Conservation (phyloP, 2,329 filamentous ascomycete genomes). For the Ophiocordyceps robertsii region DNA sequence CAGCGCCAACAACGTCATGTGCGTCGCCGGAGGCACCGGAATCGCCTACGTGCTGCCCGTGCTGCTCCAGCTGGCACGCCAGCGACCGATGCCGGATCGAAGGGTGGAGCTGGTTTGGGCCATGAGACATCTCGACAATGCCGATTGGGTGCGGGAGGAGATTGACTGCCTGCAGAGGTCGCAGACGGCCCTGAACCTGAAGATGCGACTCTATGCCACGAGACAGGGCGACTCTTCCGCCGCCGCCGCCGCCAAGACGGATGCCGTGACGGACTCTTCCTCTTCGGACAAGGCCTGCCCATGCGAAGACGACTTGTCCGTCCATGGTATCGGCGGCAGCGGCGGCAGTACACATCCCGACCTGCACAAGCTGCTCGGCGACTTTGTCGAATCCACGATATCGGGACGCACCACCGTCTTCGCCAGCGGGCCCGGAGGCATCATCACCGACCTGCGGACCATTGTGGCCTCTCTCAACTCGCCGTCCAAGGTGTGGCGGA, state of each 20-base stretch:
- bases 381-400: conserved; percentile 33
- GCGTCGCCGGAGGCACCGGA: conserved; percentile 25
- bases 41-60: conserved; percentile 25
- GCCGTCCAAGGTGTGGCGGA: conserved; percentile 40
- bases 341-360: conserved; percentile 28
- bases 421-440: conserved; percentile 45
- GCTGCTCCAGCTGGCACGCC: conserved; percentile 18
- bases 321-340: conserved; percentile 14
- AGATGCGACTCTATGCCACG: conserved; percentile 46
- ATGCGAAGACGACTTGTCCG: conserved; percentile 14
- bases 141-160: conserved; percentile 46
- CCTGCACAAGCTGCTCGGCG: conserved; percentile 28
- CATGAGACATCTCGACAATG: conserved; percentile 38
- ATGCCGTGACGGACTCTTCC: conserved; percentile 8
- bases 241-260: not conserved
- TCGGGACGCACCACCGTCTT: conserved; percentile 40
- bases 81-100: conserved; percentile 30
- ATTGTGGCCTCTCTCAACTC: conserved; percentile 41
- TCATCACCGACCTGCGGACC: conserved; percentile 43
- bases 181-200: conserved; percentile 26
- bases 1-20: conserved; percentile 24
- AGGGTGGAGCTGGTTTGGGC: conserved; percentile 53
- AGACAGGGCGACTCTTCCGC: conserved; percentile 23
- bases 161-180: conserved; percentile 31
- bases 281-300: conserved; percentile 13